Percentiles rank a stretch among this genome's conserved stretches.
Conservation (phyloP, 768 basidiomycete species). For the Tricholoma matsutake region DNA sequence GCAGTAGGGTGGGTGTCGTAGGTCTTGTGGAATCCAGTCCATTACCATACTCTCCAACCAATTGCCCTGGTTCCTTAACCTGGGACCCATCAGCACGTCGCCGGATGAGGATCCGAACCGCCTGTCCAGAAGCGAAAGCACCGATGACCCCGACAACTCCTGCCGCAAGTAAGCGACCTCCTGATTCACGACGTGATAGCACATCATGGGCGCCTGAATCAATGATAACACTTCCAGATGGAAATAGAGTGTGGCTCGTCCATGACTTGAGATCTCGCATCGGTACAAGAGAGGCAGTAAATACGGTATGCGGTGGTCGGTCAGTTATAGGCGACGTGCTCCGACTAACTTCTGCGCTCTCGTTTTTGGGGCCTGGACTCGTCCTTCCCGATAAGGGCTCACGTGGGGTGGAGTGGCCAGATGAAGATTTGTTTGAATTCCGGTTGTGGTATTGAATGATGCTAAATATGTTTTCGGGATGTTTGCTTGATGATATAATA, state of each 20-base stretch:
- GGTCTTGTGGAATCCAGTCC: conserved; percentile 49
- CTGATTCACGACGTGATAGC: conserved; percentile 80
- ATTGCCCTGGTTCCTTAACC: conserved; percentile 22
- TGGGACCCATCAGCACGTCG: conserved; percentile 27
- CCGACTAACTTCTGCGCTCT: conserved; percentile 15
- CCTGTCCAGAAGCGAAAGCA: conserved; percentile 91
- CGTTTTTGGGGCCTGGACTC: conserved; percentile 12
- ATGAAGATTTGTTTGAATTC: conserved; percentile 33
- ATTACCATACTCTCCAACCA: conserved; percentile 32
- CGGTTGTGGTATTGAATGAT: conserved; percentile 77
- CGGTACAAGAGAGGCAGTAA: conserved; percentile 69
- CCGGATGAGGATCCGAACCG: conserved; percentile 77
- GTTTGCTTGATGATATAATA: conserved; percentile 82
- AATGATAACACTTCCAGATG: conserved; percentile 85
- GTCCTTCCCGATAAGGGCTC: conserved; percentile 24
- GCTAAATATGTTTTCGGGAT: conserved; percentile 66
- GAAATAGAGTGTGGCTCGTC: conserved; percentile 93
- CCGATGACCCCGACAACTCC: conserved; percentile 88
- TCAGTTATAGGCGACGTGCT: conserved; percentile 20
- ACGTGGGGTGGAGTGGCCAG: conserved; percentile 30
- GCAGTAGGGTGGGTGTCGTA: conserved; percentile 46
- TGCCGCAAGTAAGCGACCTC: conserved; percentile 87
- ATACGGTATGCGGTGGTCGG: conserved; percentile 86
- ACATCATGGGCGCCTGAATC: conserved; percentile 88
- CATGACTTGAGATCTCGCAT: conserved; percentile 89